Base-by-base conservation (phyloP, 371 early-diverging fungal genomes). In the Mortierella sp. region DNA sequence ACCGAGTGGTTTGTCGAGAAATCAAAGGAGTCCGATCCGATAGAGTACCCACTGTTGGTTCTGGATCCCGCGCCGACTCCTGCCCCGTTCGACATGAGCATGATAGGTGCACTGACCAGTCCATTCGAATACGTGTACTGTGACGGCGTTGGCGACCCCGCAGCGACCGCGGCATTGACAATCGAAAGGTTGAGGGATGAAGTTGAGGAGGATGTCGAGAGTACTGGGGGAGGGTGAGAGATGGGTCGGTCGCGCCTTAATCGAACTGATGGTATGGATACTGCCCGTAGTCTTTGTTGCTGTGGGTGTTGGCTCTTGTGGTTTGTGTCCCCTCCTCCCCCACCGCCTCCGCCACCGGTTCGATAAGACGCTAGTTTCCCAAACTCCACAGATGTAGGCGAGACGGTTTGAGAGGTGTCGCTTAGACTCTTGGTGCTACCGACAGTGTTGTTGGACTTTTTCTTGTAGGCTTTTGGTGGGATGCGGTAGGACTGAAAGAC, bases 401-500 rank as follows among this genome's bases (percentile, higher is more conserved):
- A 74, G 13, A 66, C 67, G 7, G 74, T 74, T 26, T 53, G 53
- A 19, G 68, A 61, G 22, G 41, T 16, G 53, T 79, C 66, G 47
- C 71, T 68, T 4, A 43, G 45, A 34, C 31, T 61, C 55, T 75
- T 71, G 48, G 1, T 52, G 26, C 31, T 41, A 1, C 11, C 6
- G 44, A 64, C 10, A 37, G 40, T 44, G 37, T 26, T 65, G n/a
- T n/a, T n/a, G n/a, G n/a, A n/a, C 61, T 83, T 83, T 50, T 83
- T 83, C 61, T 83, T 83, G 74, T 83, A 83, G 22, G 84, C 78
- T 43, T 75, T 74, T n/a, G 78, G 76, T 6, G 84, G 84, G 24
- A 83, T 83, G 14, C 84, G 72, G 47, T 83, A 83, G 39, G 84
- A 83, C 48, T 83, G 84, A 47, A 78, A 83, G 58, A 83, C 84